Evolutionary conservation across 345 rosid species (phyloP), one percentile per base, ranked within the genome.

Genomic region (Salix exigua): DNA sequence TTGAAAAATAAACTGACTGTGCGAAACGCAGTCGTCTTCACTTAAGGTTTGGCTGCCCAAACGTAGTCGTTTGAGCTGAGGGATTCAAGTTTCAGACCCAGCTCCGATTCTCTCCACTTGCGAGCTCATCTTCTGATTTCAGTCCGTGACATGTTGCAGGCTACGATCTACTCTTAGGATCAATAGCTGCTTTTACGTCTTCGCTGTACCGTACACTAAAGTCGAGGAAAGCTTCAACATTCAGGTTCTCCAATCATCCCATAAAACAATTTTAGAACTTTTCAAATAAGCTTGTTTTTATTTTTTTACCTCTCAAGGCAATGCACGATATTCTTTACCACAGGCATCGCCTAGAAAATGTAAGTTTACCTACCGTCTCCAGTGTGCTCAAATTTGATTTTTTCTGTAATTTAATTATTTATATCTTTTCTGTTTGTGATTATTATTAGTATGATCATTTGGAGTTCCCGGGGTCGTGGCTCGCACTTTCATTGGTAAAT

Each of bases 171-270:
- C 78, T 90, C 26, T 83, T 93, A 81, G 98, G 92, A 73, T 89
- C 89, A 23, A 80, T 96, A 7, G 98, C 99, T 73, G 89, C 94
- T 21, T 83, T 76, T 96, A 92, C 75, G 92, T 93, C 68, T 58
- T 92, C 73, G 79, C 82, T 85, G 88, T 86, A 44, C 99, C 97
- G 19, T 96, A 86, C 78, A 96, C 99, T 40, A 96, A 96, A 87
- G 98, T 96, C 42, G 99, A 96, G 85, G 99, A 96, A 82, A 93
- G 99, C 92, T 96, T 96, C 87, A 93, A 92, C 75, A 70, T 96
- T 73, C 99, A 95, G 96, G 97, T 81, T 33, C 75, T 70, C 28
- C 35, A 18, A 1, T 51, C 25, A 26, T 89, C 35, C 53, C 40
- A 9, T 35, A 67, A 19, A 31, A 68, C 58, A 40, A 40, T 40